A percentile compares a stretch with the other conserved stretches of the same genome.
These are phyloP conservation scores for Talaromyces sp. DNA, from an alignment of 2,329 filamentous ascomycete species.

Conservation along the genomic window DNA sequence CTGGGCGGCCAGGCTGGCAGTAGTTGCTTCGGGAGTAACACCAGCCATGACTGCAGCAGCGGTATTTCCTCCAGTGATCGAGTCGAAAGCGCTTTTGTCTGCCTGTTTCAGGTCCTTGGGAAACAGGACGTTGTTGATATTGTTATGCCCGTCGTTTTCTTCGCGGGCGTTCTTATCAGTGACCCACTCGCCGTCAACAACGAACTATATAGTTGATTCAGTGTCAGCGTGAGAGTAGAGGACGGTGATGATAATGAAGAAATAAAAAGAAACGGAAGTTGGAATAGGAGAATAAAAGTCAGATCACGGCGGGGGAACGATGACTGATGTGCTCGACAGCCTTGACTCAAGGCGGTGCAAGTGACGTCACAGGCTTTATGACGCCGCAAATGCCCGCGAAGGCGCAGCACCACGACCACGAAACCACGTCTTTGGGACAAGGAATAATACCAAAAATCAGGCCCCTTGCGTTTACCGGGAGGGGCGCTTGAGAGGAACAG, in stretches of 20 bases:
- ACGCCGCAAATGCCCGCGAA: conserved; percentile 4
- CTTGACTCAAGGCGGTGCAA: conserved; percentile 8
- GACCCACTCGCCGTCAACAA: conserved; percentile 88
- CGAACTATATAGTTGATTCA: conserved; percentile 61
- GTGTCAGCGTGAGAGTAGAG: neutral
- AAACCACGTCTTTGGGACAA: neutral
- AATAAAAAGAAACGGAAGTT: neutral
- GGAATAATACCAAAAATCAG: neutral
- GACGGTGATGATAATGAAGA: neutral
- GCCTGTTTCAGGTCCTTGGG: conserved; percentile 60
- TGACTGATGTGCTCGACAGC: neutral
- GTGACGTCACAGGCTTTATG: conserved; percentile 10
- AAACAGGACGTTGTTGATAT: conserved; percentile 87
- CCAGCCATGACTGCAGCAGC: conserved; percentile 48
- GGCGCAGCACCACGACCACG: conserved; percentile 1
- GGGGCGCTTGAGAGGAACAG: neutral
- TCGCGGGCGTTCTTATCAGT: conserved; percentile 75
- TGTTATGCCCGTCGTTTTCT: conserved; percentile 77
- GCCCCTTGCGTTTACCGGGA: neutral
- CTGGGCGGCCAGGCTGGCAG: conserved; percentile 49
- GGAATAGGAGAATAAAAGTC: neutral
- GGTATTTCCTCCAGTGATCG: conserved; percentile 11
- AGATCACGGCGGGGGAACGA: neutral
- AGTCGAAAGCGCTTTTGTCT: conserved; percentile 13
- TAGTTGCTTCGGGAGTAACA: conserved; percentile 66